Evolutionary conservation across 805 yeast genomes (phyloP), one percentile per base, ranked within the genome.

Genomic region (Saccharomycopsis oosterbeekiorum): DNA sequence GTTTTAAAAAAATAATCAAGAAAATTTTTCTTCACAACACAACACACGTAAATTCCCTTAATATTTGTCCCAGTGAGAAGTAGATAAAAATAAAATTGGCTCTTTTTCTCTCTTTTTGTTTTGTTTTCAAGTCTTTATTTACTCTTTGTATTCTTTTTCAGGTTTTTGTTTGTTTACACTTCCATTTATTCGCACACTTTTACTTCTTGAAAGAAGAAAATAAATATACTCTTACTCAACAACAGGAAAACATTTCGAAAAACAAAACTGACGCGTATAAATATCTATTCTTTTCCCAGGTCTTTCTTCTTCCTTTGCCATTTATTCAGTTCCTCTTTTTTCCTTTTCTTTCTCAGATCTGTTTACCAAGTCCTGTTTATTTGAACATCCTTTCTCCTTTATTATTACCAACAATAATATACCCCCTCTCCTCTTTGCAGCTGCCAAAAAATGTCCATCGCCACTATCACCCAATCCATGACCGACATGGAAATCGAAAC

Each of bases 401-500:
- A n/a, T n/a, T n/a, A n/a, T n/a, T n/a, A n/a, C n/a, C n/a, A n/a
- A n/a, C n/a, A 10, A 40, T 12, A 10, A 40, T 40, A 12, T 40
- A 42, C 5, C 19, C 47, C n/a, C 21, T 9, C 50, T 29, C 34
- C 6, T 29, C 3, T 29, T 29, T 6, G 6, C 34, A 29, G 6
- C 6, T 29, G 6, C 34, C 12, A 37, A 37, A 47, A 17, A 53
- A 53, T 53, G 56, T 53, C 56, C 24, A n/a, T 36, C 29, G 56
- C 56, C 14, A 17, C 39, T 34, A 53, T 53, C 21, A 53, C 56
- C 4, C n/a, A 53, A 29, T 53, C 56, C 24, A 29, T 53, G 21
- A 36, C 56, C 15, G 41, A 53, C 41, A n/a, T 53, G 56, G 56
- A 53, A 53, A 53, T 53, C 11, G 56, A 53, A 53, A 19, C 39